phyloP scores from a whole-genome alignment of 768 basidiomycete species.

The Boletus subparvulus region DNA sequence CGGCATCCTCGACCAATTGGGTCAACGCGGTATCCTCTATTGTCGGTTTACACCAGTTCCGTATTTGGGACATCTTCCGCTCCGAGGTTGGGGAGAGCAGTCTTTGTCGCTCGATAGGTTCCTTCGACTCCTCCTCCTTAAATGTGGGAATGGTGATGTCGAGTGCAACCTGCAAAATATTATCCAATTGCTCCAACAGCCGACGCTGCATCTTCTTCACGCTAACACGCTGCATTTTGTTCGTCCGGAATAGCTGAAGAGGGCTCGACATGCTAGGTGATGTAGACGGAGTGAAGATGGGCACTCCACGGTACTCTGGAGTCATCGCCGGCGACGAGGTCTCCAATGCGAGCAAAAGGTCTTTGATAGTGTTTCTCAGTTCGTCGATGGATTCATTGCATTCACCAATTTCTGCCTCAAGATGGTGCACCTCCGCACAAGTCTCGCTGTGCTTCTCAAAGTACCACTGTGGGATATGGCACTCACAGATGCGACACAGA shows the following conservation, averaged over 20 bases:
- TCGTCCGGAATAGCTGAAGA: conserved; percentile 71
- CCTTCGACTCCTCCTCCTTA: conserved; percentile 87
- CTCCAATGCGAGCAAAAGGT: conserved; percentile 71
- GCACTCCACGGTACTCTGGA: conserved; percentile 86
- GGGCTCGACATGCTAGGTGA: conserved; percentile 74
- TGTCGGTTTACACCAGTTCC: conserved; percentile 82
- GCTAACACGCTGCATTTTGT: conserved; percentile 75
- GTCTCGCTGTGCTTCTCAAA: conserved; percentile 99
- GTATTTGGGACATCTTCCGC: conserved; percentile 77
- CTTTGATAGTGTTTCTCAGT: conserved; percentile 81
- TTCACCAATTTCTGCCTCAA: conserved; percentile 92
- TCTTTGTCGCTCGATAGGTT: conserved; percentile 90
- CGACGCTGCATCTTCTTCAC: conserved; percentile 81
- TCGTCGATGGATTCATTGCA: conserved; percentile 93
- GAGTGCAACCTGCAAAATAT: conserved; percentile 74
- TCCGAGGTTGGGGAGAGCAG: conserved; percentile 89
- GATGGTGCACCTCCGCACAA: conserved; percentile 90
- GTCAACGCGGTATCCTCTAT: conserved; percentile 84
- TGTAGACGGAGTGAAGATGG: conserved; percentile 72
- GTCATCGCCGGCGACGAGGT: conserved; percentile 62
- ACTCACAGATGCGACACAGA: conserved; percentile 96
- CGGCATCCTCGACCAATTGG: conserved; percentile 83
- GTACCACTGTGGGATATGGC: conserved; percentile 96
- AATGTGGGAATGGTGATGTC: conserved; percentile 86
- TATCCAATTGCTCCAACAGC: conserved; percentile 82